Percentiles rank a stretch among this genome's conserved stretches.
These are phyloP conservation scores for Fusarium sororula DNA, from an alignment of 2,329 filamentous ascomycete species.

Conservation along the genomic window DNA sequence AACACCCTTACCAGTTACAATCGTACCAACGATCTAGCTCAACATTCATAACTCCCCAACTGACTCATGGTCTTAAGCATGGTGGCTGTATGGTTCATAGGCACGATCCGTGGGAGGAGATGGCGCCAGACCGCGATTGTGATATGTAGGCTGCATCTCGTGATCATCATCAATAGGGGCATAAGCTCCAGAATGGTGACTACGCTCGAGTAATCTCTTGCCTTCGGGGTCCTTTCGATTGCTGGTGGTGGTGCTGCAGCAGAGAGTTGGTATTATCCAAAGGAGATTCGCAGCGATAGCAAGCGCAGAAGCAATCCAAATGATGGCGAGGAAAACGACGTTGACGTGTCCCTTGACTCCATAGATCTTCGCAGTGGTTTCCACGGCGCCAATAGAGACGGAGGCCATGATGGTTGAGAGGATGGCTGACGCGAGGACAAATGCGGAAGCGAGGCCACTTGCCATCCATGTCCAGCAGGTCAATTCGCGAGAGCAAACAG, in stretches of 20 bases:
- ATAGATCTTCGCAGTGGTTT: neutral
- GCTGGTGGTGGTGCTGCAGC: neutral
- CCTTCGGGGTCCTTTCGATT: neutral
- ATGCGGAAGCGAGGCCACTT: neutral
- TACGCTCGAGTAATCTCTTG: neutral
- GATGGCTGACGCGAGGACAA: neutral
- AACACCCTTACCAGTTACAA: neutral
- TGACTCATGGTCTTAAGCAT: neutral
- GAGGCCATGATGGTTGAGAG: neutral
- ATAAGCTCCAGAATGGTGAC: neutral
- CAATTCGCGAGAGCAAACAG: neutral
- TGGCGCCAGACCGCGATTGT: neutral
- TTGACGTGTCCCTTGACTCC: neutral
- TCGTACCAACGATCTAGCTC: rapidly evolving
- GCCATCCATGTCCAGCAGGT: neutral
- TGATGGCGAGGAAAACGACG: neutral
- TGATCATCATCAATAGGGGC: neutral
- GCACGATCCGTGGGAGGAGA: neutral
- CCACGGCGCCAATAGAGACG: neutral
- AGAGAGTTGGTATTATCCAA: neutral
- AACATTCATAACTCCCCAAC: neutral
- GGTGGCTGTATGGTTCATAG: neutral
- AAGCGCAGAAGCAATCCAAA: neutral
- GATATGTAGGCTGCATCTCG: neutral
- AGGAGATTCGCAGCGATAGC: neutral